Base-by-base conservation (phyloP, 148 eudicot genomes). In the Nyssa sinensis region DNA sequence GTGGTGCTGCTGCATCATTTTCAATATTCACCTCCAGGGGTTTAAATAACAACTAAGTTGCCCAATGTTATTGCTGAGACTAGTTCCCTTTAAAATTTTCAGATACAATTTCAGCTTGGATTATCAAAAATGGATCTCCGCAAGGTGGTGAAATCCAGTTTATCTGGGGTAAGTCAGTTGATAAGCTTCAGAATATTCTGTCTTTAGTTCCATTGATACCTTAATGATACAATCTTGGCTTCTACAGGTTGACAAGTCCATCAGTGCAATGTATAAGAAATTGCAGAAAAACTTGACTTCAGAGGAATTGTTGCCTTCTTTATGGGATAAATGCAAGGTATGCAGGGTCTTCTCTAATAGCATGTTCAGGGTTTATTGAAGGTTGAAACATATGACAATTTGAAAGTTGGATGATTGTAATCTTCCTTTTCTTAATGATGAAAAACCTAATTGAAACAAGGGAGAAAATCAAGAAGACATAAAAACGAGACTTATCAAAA, bases 241-340 rank as follows among this genome's bases (percentile, higher is more conserved):
- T 64, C 14, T 82, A 64, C 80, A 94, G 98, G 92, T 94, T 79
- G 97, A 94, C 81, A 94, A 89, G 83, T 88, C 93, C 71, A 83
- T 94, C 70, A 78, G 74, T 69, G 72, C 87, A 72, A 94, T 94
- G 98, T 89, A 86, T 78, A 94, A 92, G 76, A 94, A 82, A 74
- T 70, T 94, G 82, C 96, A 92, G 78, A 94, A 94, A 83, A 89
- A 85, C 80, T 80, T 94, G 71, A 88, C 97, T 79, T 84, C 96
- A 41, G 97, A 94, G 80, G 98, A 94, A 81, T 73, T 94, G 70
- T 78, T 94, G 81, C 96, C 97, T 58, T 90, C 97, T 29, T 77
- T 94, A 65, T 94, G 98, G 98, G 98, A 92, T 73, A 94, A 94
- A 80, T 94, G 97, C 96, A 94, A 94, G 97, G 98, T 94, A 80